phyloP scores from a whole-genome alignment of 192 early-diverging fungal species.

The Backusella liffmaniae region DNA sequence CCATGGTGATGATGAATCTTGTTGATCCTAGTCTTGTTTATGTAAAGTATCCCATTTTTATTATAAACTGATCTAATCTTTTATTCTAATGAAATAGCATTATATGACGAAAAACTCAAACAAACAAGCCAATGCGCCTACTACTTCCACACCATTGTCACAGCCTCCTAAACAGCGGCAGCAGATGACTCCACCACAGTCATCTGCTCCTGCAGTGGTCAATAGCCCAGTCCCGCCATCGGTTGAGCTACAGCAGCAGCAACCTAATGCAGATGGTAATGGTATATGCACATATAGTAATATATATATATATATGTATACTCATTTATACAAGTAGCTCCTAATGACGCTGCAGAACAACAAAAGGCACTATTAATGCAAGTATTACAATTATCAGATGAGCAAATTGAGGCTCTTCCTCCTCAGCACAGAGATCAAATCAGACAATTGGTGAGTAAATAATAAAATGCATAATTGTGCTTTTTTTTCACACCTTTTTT shows the following conservation, averaged over 20 bases:
- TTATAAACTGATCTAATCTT: not conserved
- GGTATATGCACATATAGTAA: not conserved
- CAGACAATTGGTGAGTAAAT: slow-evolving; percentile 51
- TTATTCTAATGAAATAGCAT: slow-evolving; percentile 11
- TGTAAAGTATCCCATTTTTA: slow-evolving; percentile 29
- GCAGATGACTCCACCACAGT: not conserved
- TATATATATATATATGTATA: too few relatives aligned
- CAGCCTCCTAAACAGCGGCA: not conserved
- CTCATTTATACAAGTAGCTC: slow-evolving; percentile 8
- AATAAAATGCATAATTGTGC: not conserved
- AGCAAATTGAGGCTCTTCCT: slow-evolving; percentile 79
- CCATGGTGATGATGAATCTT: slow-evolving; percentile 76
- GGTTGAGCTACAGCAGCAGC: not conserved
- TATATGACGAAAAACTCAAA: slow-evolving; percentile 13
- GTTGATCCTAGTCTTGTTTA: slow-evolving; percentile 65
- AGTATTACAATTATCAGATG: slow-evolving; percentile 76
- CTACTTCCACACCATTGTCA: not conserved
- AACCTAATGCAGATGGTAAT: not conserved
- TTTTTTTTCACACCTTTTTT: not conserved
- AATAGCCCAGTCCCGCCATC: not conserved
- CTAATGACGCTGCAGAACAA: slow-evolving; percentile 46
- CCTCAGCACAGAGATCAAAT: slow-evolving; percentile 76
- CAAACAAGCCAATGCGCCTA: not conserved
- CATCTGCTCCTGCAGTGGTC: not conserved
- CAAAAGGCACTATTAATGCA: slow-evolving; percentile 77